Evolutionary conservation across 2,329 filamentous ascomycete species (phyloP).

Genomic region (Cyphellophora europaea): DNA sequence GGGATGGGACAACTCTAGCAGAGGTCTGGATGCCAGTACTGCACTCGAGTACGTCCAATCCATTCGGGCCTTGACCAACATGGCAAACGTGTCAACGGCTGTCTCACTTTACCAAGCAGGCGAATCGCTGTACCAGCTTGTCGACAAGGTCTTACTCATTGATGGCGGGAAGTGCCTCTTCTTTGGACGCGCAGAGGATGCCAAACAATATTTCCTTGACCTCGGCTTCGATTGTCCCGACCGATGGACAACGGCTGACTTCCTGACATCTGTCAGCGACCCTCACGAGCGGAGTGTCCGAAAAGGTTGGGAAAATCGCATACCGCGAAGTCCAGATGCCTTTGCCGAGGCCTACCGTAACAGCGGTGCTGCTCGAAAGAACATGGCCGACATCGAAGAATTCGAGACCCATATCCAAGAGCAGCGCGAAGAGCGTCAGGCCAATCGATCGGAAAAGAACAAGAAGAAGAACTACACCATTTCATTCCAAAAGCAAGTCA

Average conservation of each 20-base stretch:
- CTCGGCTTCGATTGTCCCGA: constrained; percentile 65
- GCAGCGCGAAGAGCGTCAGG: no score
- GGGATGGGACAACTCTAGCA: constrained; percentile 70
- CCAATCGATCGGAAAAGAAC: constrained; percentile 46
- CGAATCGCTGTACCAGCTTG: constrained; percentile 42
- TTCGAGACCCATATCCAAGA: no score
- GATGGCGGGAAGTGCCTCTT: constrained; percentile 63
- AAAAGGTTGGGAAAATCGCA: constrained; percentile 32
- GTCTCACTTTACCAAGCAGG: constrained; percentile 65
- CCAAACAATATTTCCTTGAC: constrained; percentile 60
- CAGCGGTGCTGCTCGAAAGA: no score
- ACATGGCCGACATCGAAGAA: constrained; percentile 38
- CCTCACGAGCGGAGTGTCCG: constrained; percentile 17
- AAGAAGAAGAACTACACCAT: constrained; percentile 46
- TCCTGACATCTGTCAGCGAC: constrained; percentile 65
- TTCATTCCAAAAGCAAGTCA: constrained; percentile 45
- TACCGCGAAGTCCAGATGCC: constrained; percentile 34
- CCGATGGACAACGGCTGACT: constrained; percentile 65
- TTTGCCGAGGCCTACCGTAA: constrained; percentile 44
- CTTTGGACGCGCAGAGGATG: constrained; percentile 55
- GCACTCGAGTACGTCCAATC: constrained; percentile 65
- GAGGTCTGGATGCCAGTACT: constrained; percentile 63
- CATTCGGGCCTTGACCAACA: constrained; percentile 55
- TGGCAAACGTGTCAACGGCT: constrained; percentile 51
- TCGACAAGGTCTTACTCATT: constrained; percentile 60